Evolutionary conservation across 176 grass and related monocot genomes (phyloP).

Genomic region (Musa itinerans): DNA sequence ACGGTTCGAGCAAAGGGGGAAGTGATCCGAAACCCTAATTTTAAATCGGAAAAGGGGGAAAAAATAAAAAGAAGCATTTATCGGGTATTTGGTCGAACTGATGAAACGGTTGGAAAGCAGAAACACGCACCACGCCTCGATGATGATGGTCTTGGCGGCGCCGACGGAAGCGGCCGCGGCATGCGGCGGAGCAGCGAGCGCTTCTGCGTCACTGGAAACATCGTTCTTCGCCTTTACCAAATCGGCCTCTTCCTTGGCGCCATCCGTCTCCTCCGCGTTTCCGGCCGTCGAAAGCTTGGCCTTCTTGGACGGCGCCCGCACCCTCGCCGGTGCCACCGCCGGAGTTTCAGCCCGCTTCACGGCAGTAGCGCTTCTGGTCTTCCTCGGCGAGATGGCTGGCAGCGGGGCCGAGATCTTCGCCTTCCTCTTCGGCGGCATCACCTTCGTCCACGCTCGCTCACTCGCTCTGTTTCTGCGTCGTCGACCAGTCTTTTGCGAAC

Average conservation of each 20-base stretch:
- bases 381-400: slow-evolving; percentile 21
- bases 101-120: neutral
- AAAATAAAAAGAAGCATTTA: neutral
- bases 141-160: slow-evolving; percentile 23
- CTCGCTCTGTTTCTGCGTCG: neutral
- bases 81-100: too few relatives aligned
- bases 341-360: slow-evolving; percentile 16
- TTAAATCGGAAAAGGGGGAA: neutral
- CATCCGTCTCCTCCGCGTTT: neutral
- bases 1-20: too few relatives aligned
- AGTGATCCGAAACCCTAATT: too few relatives aligned
- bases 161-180: neutral
- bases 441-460: neutral
- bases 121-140: slow-evolving; percentile 38
- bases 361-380: slow-evolving; percentile 32
- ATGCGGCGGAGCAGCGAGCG: neutral
- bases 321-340: neutral
- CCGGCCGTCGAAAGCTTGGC: neutral
- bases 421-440: slow-evolving; percentile 44
- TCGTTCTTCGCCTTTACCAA: neutral
- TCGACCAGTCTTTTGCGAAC: neutral
- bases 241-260: neutral
- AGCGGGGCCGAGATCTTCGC: slow-evolving; percentile 9
- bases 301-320: slow-evolving; percentile 3
- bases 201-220: neutral